These are phyloP conservation scores for Aquilaria yunnanensis DNA, from an alignment of 345 rosid genomes.

Conservation along the genomic window DNA sequence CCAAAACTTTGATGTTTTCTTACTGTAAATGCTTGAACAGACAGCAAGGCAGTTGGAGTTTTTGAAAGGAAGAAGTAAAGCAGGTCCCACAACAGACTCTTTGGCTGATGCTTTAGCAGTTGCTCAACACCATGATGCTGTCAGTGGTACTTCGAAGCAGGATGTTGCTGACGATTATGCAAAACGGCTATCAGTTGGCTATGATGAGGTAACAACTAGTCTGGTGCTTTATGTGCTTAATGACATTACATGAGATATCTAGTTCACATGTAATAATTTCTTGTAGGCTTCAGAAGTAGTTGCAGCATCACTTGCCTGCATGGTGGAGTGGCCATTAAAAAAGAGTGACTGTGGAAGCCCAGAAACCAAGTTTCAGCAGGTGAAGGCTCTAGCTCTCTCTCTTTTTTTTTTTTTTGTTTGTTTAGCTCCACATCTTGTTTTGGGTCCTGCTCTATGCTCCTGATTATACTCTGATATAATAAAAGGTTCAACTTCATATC, in stretches of 20 bases:
- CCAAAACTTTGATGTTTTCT: constrained; percentile 3
- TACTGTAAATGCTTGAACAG: constrained; percentile 14
- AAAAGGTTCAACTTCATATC: no score
- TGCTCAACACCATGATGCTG: constrained; percentile 40
- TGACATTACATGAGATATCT: not conserved
- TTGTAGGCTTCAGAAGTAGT: constrained; percentile 35
- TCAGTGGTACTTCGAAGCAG: constrained; percentile 34
- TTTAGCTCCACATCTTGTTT: not conserved
- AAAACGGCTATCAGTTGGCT: constrained; percentile 31
- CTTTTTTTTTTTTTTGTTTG: not conserved
- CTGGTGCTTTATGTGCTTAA: constrained; percentile 1
- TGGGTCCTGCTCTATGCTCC: no score
- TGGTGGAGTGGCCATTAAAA: constrained; percentile 19
- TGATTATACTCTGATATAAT: not conserved
- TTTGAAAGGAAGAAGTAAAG: constrained; percentile 27
- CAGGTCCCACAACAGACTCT: constrained; percentile 26
- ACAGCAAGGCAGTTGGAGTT: constrained; percentile 40
- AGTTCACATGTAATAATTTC: constrained; percentile 1
- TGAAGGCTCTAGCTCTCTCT: constrained; percentile 4
- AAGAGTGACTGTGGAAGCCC: constrained; percentile 17
- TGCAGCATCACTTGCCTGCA: constrained; percentile 33
- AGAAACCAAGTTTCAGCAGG: constrained; percentile 31
- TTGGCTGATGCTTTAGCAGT: constrained; percentile 36
- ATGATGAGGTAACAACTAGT: constrained; percentile 22
- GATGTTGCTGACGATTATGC: constrained; percentile 42